Conservation (phyloP, 2,329 filamentous ascomycete genomes). For the Aspergillus novoparasiticus region DNA sequence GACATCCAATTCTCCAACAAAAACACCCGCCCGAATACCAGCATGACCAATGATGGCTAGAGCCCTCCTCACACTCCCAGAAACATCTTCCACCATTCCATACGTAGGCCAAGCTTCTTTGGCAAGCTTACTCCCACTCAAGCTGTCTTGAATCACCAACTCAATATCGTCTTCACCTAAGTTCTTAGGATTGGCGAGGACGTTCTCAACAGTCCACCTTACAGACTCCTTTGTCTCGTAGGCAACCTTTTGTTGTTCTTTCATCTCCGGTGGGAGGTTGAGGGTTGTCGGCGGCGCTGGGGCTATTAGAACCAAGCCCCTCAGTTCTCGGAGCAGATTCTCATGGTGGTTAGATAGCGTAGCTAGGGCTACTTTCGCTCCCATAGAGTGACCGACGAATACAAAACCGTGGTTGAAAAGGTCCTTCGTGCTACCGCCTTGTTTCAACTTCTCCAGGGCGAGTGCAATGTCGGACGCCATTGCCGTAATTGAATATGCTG, state of each 20-base stretch:
- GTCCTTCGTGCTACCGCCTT: conserved; percentile 21
- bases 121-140: conserved; percentile 31
- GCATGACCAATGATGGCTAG: not conserved
- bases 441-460: conserved; percentile 12
- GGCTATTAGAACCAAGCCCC: conserved; percentile 38
- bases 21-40: conserved; percentile 24
- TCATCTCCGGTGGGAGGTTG: conserved; percentile 35
- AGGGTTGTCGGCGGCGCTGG: conserved; percentile 39
- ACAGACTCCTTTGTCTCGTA: conserved; percentile 33
- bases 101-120: conserved; percentile 39
- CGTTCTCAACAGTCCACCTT: conserved; percentile 34
- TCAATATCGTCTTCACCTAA: conserved; percentile 19
- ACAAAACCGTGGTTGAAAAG: conserved; percentile 32
- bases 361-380: conserved; percentile 40
- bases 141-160: conserved; percentile 30
- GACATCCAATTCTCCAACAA: conserved; percentile 37
- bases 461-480: conserved; percentile 24
- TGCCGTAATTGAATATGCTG: conserved; percentile 28
- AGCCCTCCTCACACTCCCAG: conserved; percentile 19
- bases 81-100: conserved; percentile 39
- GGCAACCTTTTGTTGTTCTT: conserved; percentile 36
- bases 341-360: conserved; percentile 6
- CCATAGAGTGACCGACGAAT: conserved; percentile 45
- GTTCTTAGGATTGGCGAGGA: conserved; percentile 30
- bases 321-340: conserved; percentile 16